These are phyloP conservation scores for Globisporangium sylvaticum DNA, from an alignment of 352 stramenopile genomes.

Conservation along the genomic window DNA sequence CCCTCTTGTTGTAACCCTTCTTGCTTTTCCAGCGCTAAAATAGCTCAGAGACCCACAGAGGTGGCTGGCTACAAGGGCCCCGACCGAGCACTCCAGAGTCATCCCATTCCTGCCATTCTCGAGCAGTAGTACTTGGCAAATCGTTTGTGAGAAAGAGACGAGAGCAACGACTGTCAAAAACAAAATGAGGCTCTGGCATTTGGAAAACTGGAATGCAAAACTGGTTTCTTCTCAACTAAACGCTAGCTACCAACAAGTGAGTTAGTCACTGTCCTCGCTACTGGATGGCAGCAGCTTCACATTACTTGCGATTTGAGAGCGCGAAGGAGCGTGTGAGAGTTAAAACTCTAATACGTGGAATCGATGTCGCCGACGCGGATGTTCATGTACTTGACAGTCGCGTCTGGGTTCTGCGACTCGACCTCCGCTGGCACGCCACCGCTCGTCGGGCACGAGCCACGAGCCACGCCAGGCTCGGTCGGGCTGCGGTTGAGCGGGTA, in stretches of 20 bases:
- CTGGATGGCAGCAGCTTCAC: neutral
- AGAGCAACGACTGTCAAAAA: neutral
- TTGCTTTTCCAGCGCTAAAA: too few species aligned
- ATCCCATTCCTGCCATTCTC: neutral
- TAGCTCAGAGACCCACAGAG: neutral
- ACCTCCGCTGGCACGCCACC: constrained; percentile 47
- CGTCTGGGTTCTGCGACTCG: constrained; percentile 42
- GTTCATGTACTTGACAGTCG: constrained; percentile 67
- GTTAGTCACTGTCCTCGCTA: neutral
- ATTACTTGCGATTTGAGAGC: neutral
- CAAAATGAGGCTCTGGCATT: neutral
- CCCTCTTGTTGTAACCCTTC: too few species aligned
- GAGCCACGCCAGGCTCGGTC: constrained; percentile 40
- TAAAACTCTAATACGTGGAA: constrained; percentile 25
- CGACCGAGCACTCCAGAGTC: too few species aligned
- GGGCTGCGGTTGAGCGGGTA: constrained; percentile 42
- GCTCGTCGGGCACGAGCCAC: constrained; percentile 47
- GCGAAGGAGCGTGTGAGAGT: neutral
- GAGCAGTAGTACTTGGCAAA: neutral
- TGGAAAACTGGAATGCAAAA: constrained; percentile 2
- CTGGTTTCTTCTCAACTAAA: neutral
- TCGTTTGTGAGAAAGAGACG: neutral
- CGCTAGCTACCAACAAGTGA: neutral
- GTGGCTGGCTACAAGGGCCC: neutral
- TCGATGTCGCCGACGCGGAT: constrained; percentile 67